phyloP scores from a whole-genome alignment of 2,329 filamentous ascomycete genomes.

The Drechslerella coelobrocha region DNA sequence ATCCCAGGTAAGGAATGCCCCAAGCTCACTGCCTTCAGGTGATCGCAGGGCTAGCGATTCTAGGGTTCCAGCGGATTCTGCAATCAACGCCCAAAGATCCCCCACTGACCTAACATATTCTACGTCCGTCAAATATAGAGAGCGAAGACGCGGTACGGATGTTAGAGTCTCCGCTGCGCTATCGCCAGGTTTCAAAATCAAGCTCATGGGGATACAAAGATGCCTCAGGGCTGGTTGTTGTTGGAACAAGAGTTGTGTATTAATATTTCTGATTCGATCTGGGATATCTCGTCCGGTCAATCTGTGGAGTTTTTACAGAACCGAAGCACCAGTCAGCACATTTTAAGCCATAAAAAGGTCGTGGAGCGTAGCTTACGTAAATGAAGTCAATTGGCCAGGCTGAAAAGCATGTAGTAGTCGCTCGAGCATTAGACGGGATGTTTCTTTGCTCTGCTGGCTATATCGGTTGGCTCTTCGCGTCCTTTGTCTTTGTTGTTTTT shows the following conservation, averaged over 20 bases:
- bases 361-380: slow-evolving; percentile 11
- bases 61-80: slow-evolving; percentile 6
- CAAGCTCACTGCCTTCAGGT: slow-evolving; percentile 6
- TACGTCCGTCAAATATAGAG: slow-evolving; percentile 24
- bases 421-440: not conserved
- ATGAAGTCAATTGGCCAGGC: slow-evolving; percentile 16
- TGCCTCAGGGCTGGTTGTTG: slow-evolving; percentile 20
- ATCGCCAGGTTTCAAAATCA: slow-evolving; percentile 14
- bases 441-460: not conserved
- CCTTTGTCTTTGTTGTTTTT: no score
- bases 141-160: slow-evolving; percentile 5
- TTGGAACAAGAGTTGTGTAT: slow-evolving; percentile 1
- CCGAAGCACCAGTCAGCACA: not conserved
- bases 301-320: not conserved
- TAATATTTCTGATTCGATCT: slow-evolving; percentile 6
- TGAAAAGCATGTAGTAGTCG: slow-evolving; percentile 7
- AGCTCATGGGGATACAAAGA: slow-evolving; percentile 21
- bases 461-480: not conserved
- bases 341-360: not conserved
- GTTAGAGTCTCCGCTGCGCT: slow-evolving; percentile 9
- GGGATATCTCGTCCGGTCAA: slow-evolving; percentile 17
- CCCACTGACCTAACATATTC: slow-evolving; percentile 13
- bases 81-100: slow-evolving; percentile 15
- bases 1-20: slow-evolving; percentile 1
- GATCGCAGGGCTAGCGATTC: slow-evolving; percentile 22